These are phyloP conservation scores for Tilletia indica DNA, from an alignment of 1,284 basidiomycete genomes.

Conservation along the genomic window DNA sequence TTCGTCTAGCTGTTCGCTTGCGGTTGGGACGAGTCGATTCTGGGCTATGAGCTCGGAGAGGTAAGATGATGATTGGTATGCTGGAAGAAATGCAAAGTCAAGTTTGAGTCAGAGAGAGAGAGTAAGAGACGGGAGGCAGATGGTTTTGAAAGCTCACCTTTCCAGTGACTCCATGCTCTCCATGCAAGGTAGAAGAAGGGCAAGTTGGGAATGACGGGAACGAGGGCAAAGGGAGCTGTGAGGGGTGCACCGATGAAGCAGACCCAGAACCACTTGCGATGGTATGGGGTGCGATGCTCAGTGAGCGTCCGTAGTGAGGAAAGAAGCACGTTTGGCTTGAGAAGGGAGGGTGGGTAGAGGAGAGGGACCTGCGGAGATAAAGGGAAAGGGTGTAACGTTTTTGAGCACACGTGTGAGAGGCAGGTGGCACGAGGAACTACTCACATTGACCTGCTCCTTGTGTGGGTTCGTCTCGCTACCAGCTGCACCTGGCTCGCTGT, in stretches of 20 bases:
- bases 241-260: slow-evolving; percentile 48
- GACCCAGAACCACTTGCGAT: slow-evolving; percentile 37
- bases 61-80: slow-evolving; percentile 44
- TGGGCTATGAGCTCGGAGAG: slow-evolving; percentile 34
- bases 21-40: slow-evolving; percentile 35
- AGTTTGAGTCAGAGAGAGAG: not conserved
- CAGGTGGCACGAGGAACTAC: not conserved
- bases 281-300: slow-evolving; percentile 40
- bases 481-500: slow-evolving; percentile 19
- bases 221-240: slow-evolving; percentile 48
- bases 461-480: not conserved
- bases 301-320: slow-evolving; percentile 37
- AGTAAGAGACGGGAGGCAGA: not conserved
- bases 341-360: slow-evolving; percentile 40
- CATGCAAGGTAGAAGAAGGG: slow-evolving; percentile 54
- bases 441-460: slow-evolving; percentile 11
- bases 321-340: slow-evolving; percentile 31
- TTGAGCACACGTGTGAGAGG: not conserved
- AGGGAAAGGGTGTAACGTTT: not conserved
- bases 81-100: slow-evolving; percentile 24
- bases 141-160: slow-evolving; percentile 32
- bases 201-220: slow-evolving; percentile 53
- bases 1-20: slow-evolving; percentile 38
- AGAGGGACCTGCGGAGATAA: slow-evolving; percentile 31
- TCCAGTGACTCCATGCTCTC: slow-evolving; percentile 50